Conservation (phyloP, 2,329 filamentous ascomycete species). For the Sclerotinia nivalis region DNA sequence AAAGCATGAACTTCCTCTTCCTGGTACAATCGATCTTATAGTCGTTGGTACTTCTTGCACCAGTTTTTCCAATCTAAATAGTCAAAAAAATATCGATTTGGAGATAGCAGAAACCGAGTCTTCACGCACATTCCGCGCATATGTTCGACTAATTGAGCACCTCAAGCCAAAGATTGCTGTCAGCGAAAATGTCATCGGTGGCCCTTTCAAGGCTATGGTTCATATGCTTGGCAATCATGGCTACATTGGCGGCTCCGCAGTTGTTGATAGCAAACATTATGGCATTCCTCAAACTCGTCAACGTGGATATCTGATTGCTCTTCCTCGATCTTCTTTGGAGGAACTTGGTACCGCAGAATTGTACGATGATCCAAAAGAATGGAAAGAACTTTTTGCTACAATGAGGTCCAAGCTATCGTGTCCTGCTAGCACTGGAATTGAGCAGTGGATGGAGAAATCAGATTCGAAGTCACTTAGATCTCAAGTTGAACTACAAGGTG, state of each 20-base stretch:
- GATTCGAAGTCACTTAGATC: conserved; percentile 40
- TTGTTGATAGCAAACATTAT: conserved; percentile 68
- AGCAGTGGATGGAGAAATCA: conserved; percentile 58
- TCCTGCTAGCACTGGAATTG: conserved; percentile 61
- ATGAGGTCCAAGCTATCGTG: conserved; percentile 43
- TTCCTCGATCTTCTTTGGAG: conserved; percentile 43
- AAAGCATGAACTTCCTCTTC: conserved; percentile 50
- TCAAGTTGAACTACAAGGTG: neutral
- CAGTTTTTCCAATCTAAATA: conserved; percentile 70
- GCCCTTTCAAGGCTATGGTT: conserved; percentile 54
- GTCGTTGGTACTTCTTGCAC: conserved; percentile 75
- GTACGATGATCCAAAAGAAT: conserved; percentile 7
- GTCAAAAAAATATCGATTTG: conserved; percentile 49
- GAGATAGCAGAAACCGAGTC: conserved; percentile 60
- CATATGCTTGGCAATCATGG: conserved; percentile 43
- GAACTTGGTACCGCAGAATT: neutral
- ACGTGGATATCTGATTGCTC: conserved; percentile 59
- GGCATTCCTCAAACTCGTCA: conserved; percentile 71
- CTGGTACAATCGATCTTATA: conserved; percentile 61
- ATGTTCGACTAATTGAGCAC: conserved; percentile 56
- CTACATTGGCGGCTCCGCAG: conserved; percentile 54
- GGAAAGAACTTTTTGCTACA: neutral
- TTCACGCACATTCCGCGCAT: conserved; percentile 61
- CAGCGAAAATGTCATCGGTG: conserved; percentile 67
- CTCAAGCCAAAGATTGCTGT: conserved; percentile 64